These are phyloP conservation scores for Verticillium nubilum DNA, from an alignment of 2,329 filamentous ascomycete species.

Conservation along the genomic window DNA sequence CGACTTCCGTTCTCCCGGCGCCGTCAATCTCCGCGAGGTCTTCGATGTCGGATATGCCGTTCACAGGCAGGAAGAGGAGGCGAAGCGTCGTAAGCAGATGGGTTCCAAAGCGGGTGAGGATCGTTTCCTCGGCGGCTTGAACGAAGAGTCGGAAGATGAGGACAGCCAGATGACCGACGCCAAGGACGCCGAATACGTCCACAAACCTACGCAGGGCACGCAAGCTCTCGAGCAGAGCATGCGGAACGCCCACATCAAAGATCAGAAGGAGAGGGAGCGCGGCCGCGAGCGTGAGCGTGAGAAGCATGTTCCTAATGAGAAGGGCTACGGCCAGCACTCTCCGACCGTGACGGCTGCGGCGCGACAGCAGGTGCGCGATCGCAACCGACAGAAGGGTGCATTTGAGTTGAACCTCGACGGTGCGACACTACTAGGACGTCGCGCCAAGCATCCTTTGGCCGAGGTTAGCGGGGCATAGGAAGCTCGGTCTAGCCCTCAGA, in stretches of 20 bases:
- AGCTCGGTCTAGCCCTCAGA: not conserved
- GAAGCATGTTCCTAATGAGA: constrained; percentile 34
- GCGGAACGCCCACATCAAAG: constrained; percentile 71
- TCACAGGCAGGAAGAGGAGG: constrained; percentile 92
- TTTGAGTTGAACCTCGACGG: constrained; percentile 93
- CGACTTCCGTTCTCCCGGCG: constrained; percentile 93
- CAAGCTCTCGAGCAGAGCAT: constrained; percentile 81
- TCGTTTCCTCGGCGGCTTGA: constrained; percentile 55
- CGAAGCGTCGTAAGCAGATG: constrained; percentile 83
- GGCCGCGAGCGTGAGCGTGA: constrained; percentile 48
- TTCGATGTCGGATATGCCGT: constrained; percentile 99
- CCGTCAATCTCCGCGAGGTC: constrained; percentile 91
- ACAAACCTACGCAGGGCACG: constrained; percentile 43
- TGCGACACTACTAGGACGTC: constrained; percentile 77
- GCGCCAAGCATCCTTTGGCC: constrained; percentile 48
- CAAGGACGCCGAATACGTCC: constrained; percentile 39
- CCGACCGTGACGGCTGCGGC: constrained; percentile 78
- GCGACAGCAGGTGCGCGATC: constrained; percentile 67
- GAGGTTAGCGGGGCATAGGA: constrained; percentile 25
- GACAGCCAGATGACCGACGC: constrained; percentile 60
- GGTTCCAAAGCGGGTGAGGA: constrained; percentile 60
- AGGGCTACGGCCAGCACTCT: constrained; percentile 86
- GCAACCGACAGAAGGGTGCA: constrained; percentile 65
- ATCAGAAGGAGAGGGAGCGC: constrained; percentile 45
- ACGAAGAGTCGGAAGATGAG: constrained; percentile 61